Percentiles rank a stretch among this genome's conserved stretches.
These are phyloP conservation scores for Pichia thaimueangensis DNA, from an alignment of 805 yeast species.

Conservation along the genomic window DNA sequence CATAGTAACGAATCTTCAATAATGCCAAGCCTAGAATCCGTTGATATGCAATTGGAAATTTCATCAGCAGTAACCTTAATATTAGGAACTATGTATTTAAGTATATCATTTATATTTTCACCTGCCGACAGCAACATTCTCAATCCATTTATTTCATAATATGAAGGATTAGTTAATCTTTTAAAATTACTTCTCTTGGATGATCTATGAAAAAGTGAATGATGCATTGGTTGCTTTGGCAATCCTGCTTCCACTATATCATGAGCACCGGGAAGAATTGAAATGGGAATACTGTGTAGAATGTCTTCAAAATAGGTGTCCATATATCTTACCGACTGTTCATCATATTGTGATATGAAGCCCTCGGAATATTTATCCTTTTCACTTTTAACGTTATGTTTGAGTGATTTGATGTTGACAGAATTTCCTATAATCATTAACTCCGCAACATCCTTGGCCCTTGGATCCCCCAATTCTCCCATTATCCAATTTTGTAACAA, in stretches of 20 bases:
- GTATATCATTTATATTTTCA: constrained; percentile 74
- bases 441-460: constrained; percentile 18
- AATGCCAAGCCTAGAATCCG: constrained; percentile 39
- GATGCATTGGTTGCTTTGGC: constrained; percentile 90
- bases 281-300: constrained; percentile 56
- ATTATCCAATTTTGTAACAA: constrained; percentile 60
- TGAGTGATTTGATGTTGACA: constrained; percentile 16
- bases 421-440: constrained; percentile 64
- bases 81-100: constrained; percentile 53
- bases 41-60: constrained; percentile 22
- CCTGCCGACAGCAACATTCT: constrained; percentile 74
- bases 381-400: constrained; percentile 23
- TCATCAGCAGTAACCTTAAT: constrained; percentile 23
- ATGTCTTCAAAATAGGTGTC: constrained; percentile 55
- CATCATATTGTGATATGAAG: constrained; percentile 46
- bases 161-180: constrained; percentile 64
- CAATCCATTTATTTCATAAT: constrained; percentile 53
- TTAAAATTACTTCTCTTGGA: constrained; percentile 32
- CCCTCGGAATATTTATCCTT: constrained; percentile 43
- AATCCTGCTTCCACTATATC: constrained; percentile 83
- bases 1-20: constrained; percentile 67
- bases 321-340: constrained; percentile 44
- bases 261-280: constrained; percentile 73
- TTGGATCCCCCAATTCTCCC: constrained; percentile 48
- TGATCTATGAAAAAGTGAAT: constrained; percentile 52